Evolutionary conservation across 1,284 basidiomycete species (phyloP), one percentile per base, ranked within the genome.

Genomic region (Vanrija pseudolonga): DNA sequence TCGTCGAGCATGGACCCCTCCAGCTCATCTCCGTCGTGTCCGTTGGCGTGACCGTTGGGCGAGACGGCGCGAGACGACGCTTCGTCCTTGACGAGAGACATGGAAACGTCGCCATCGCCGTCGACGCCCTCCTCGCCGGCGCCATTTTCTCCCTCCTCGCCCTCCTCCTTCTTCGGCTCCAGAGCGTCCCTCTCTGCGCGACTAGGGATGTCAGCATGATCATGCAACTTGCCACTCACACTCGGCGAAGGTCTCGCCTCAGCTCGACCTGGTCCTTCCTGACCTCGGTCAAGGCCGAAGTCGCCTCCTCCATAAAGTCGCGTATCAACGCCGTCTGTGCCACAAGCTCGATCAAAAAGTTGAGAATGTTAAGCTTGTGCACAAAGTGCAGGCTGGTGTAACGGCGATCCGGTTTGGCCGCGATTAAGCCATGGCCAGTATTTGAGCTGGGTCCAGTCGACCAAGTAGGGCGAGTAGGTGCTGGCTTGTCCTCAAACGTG

Each of bases 261-360:
- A 94, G 84, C 63, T 98, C 95, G 37, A 95, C 90, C 74, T 94
- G 90, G 74, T 95, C 91, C 78, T 98, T 98, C 61, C 95, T 80
- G 48, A 96, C 80, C 42, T 93, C 89, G 11, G 96, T 98, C 56
- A 98, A 77, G 61, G 88, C 85, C 62, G 87, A 83, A 66, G 94
- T 93, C 66, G 89, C 91, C 50, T 85, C 83, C 65, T 98, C 96
- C 83, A 98, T 89, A 67, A 89, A 90, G 12, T 81, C 76, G 68
- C 94, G 89, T 42, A 97, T 84, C 5, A 84, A 81, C 70, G 90
- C 93, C 72, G 90, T 95, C 45, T 92, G 90, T 24, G 93, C 85
- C 0, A 88, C 92, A 47, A 94, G 77, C 69, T 95, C 89, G 75
- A 88, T 89, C 78, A 98, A 82, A 76, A 95, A 97, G 9, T 84